phyloP scores from a whole-genome alignment of 192 early-diverging fungal species.

The Chytriomyces confervae region DNA sequence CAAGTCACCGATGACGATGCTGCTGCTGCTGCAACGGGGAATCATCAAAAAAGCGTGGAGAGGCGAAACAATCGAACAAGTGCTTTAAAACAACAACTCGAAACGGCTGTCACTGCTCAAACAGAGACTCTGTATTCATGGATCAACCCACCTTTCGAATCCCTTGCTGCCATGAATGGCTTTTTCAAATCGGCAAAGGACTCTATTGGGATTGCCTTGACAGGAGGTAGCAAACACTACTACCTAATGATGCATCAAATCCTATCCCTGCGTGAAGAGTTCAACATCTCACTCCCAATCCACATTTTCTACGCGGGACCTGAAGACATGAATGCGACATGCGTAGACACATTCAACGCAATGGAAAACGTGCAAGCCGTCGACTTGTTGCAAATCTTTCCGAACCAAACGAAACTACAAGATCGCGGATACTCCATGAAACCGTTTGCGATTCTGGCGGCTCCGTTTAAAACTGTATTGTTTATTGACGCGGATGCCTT shows the following conservation, averaged over 20 bases:
- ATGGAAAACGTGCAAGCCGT: background rate
- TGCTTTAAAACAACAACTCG: background rate
- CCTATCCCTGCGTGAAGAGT: background rate
- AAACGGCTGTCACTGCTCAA: background rate
- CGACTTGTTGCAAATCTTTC: conserved; percentile 14
- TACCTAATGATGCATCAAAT: background rate
- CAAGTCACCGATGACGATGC: too few species aligned
- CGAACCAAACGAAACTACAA: background rate
- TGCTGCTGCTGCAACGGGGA: too few species aligned
- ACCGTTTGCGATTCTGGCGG: conserved; percentile 21
- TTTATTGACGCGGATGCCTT: conserved; percentile 26
- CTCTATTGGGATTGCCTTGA: conserved; percentile 7
- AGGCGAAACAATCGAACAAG: too few species aligned
- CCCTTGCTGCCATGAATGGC: background rate
- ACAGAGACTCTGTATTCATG: background rate
- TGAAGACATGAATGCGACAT: background rate
- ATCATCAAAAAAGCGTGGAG: too few species aligned
- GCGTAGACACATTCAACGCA: background rate
- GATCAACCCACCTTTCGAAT: background rate
- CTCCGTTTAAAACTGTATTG: conserved; percentile 1
- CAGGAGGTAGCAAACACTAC: background rate
- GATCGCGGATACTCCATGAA: conserved; percentile 18
- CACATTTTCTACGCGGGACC: background rate
- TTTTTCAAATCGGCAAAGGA: background rate
- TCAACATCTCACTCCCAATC: background rate